Percentiles rank a stretch among this genome's conserved stretches.
Evolutionary conservation across 768 basidiomycete species (phyloP).

Genomic region (Galerina marginata): DNA sequence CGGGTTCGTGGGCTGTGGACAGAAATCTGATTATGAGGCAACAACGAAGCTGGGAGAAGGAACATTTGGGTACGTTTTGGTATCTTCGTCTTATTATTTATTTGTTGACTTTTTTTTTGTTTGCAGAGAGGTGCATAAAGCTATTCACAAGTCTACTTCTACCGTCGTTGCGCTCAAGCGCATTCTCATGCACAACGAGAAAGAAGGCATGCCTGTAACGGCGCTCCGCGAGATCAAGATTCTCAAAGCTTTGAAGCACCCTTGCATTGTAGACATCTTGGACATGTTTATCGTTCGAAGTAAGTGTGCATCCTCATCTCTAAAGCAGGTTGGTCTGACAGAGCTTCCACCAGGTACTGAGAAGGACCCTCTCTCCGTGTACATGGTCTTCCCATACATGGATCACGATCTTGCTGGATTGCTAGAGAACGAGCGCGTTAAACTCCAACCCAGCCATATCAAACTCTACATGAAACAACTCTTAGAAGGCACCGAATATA

Average conservation of each 20-base stretch:
- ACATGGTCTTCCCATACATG: slow-evolving; percentile 99
- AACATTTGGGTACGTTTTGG: slow-evolving; percentile 83
- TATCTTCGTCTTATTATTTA: slow-evolving; percentile 6
- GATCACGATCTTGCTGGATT: slow-evolving; percentile 97
- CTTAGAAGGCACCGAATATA: slow-evolving; percentile 94
- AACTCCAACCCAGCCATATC: slow-evolving; percentile 82
- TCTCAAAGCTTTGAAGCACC: slow-evolving; percentile 86
- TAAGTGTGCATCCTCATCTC: slow-evolving; percentile 37
- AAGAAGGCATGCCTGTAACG: slow-evolving; percentile 96
- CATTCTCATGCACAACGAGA: slow-evolving; percentile 95
- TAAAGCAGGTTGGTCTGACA: background rate
- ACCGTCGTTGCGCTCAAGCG: slow-evolving; percentile 86
- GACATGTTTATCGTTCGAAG: slow-evolving; percentile 93
- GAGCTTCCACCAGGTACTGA: slow-evolving; percentile 54
- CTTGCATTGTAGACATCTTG: slow-evolving; percentile 83
- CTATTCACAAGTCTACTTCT: slow-evolving; percentile 65
- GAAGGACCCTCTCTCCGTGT: slow-evolving; percentile 81
- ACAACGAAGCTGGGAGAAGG: slow-evolving; percentile 94
- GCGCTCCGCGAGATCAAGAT: slow-evolving; percentile 97
- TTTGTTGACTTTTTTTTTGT: slow-evolving; percentile 13
- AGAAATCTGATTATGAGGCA: slow-evolving; percentile 76
- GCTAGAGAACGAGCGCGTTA: slow-evolving; percentile 89
- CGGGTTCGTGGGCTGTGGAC: slow-evolving; percentile 70
- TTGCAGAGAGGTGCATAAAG: slow-evolving; percentile 88
- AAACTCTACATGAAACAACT: slow-evolving; percentile 97